Conservation (phyloP, 768 basidiomycete genomes). For the Termitomyces titanicus region DNA sequence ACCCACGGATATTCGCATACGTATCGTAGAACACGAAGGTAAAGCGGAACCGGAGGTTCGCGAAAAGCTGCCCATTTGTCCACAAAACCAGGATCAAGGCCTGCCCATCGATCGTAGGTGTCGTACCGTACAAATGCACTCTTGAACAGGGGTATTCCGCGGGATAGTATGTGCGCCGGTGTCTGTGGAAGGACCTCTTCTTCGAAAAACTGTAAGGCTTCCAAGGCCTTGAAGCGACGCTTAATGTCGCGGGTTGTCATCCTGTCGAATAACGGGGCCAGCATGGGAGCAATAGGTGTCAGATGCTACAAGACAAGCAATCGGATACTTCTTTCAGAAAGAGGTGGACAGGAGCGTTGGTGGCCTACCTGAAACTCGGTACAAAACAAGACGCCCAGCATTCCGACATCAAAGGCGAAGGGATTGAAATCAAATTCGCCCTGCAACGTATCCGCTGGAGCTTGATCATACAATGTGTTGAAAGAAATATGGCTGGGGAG, state of each 20-base stretch:
- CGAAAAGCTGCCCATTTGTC: constrained; percentile 16
- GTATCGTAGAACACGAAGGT: background rate
- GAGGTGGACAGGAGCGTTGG: no score
- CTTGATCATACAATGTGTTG: background rate
- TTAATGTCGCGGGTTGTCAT: constrained; percentile 21
- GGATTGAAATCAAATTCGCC: constrained; percentile 24
- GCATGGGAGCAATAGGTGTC: no score
- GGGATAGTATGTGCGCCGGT: no score
- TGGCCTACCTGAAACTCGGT: constrained; percentile 10
- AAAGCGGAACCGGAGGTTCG: constrained; percentile 9
- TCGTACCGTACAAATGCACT: no score
- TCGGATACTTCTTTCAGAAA: no score
- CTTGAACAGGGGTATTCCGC: background rate
- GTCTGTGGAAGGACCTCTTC: no score
- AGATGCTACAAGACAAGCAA: no score
- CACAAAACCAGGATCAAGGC: constrained; percentile 13
- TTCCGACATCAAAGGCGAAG: no score
- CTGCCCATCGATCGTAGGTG: constrained; percentile 16
- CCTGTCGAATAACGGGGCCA: constrained; percentile 24
- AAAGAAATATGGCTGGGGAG: no score
- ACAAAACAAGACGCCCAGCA: constrained; percentile 13
- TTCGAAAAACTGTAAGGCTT: constrained; percentile 24
- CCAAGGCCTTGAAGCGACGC: constrained; percentile 19
- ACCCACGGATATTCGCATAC: background rate
- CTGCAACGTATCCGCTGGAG: constrained; percentile 13